A percentile compares a stretch with the other conserved stretches of the same genome.
Evolutionary conservation across 768 basidiomycete genomes (phyloP).

Genomic region (Lactarius psammicola): DNA sequence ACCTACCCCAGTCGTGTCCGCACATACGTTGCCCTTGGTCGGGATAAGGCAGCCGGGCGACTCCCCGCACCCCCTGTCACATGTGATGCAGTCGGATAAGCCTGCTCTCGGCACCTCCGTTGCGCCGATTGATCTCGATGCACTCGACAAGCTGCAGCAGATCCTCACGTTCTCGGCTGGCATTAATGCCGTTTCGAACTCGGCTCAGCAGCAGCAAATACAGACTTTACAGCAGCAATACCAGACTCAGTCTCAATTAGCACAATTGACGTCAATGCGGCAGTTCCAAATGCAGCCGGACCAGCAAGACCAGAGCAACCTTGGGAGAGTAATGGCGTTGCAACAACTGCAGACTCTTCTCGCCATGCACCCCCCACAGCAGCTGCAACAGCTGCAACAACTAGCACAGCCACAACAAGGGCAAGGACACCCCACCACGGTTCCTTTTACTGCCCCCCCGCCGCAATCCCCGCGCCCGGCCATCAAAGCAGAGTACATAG

Average conservation of each 20-base stretch:
- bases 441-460: background rate
- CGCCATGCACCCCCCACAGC: background rate
- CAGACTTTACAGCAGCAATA: background rate
- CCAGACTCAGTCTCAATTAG: background rate
- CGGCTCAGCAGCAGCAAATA: background rate
- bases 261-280: slow-evolving; percentile 1
- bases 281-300: background rate
- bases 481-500: slow-evolving; percentile 7
- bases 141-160: slow-evolving; percentile 19
- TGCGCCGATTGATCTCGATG: slow-evolving; percentile 15
- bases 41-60: background rate
- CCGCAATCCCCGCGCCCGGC: background rate
- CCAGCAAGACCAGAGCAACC: background rate
- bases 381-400: background rate
- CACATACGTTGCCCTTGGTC: background rate
- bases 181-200: background rate
- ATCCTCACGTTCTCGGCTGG: slow-evolving; percentile 14
- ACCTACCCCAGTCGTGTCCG: background rate
- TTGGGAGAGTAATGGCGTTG: background rate
- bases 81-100: background rate
- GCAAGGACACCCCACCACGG: background rate
- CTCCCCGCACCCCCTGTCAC: background rate
- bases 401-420: background rate
- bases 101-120: slow-evolving; percentile 1
- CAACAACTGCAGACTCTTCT: slow-evolving; percentile 11